phyloP scores from a whole-genome alignment of 768 basidiomycete species.

The Boletus vinaceobasis region DNA sequence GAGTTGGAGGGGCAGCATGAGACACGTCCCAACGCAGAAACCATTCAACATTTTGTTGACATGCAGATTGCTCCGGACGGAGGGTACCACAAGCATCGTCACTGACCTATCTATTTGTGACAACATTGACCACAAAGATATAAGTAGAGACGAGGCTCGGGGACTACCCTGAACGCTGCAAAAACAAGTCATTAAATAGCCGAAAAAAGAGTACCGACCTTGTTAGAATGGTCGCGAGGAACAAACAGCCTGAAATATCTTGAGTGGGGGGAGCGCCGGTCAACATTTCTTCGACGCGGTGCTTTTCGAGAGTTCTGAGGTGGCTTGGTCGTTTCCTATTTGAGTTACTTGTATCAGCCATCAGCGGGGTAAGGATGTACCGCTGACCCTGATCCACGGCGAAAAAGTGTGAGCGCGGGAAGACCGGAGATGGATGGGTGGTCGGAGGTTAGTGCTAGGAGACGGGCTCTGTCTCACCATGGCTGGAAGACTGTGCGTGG shows the following conservation, averaged over 20 bases:
- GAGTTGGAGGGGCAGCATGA: neutral
- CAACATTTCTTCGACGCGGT: slow-evolving; percentile 27
- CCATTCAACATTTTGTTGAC: neutral
- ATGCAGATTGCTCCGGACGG: neutral
- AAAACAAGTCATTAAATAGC: slow-evolving; percentile 24
- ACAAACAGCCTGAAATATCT: slow-evolving; percentile 28
- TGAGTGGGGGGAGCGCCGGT: slow-evolving; percentile 2
- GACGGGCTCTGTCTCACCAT: slow-evolving; percentile 5
- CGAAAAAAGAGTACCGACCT: neutral
- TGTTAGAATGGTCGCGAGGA: slow-evolving; percentile 8
- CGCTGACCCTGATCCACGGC: slow-evolving; percentile 31
- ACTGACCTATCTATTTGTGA: neutral
- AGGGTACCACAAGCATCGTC: neutral
- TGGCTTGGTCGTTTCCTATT: slow-evolving; percentile 14
- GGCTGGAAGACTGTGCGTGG: slow-evolving; percentile 18
- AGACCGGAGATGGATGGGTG: slow-evolving; percentile 17
- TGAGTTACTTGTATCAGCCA: slow-evolving; percentile 2
- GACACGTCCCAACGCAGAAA: neutral
- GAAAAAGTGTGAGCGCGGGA: slow-evolving; percentile 26
- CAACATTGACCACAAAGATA: neutral
- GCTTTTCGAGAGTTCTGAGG: slow-evolving; percentile 28
- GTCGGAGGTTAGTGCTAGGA: slow-evolving; percentile 3
- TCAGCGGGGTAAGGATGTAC: slow-evolving; percentile 14
- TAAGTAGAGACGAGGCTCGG: slow-evolving; percentile 10
- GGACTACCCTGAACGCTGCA: slow-evolving; percentile 3